Conservation (phyloP, 192 early-diverging fungal genomes). For the Helicostylum pulchrum region DNA sequence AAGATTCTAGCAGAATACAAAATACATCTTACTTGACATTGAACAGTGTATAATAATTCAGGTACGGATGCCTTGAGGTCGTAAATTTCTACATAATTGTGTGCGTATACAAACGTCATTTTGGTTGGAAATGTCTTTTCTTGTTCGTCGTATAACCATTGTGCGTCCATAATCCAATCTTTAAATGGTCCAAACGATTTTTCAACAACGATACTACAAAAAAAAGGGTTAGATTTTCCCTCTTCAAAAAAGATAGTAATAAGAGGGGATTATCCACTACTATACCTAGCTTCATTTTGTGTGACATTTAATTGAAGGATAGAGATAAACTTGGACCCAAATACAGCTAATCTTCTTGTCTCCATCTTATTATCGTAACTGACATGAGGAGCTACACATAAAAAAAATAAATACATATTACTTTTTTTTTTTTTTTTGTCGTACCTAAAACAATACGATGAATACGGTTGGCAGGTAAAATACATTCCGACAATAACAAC, state of each 20-base stretch:
- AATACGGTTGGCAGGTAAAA: slow-evolving; percentile 43
- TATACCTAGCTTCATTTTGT: slow-evolving; percentile 1
- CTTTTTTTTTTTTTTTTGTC: not conserved
- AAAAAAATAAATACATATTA: not conserved
- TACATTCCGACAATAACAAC: slow-evolving; percentile 32
- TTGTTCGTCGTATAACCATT: slow-evolving; percentile 54
- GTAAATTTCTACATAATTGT: slow-evolving; percentile 70
- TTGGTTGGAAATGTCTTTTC: slow-evolving; percentile 22
- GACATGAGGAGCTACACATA: slow-evolving; percentile 9
- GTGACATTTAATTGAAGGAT: slow-evolving; percentile 5
- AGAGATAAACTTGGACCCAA: slow-evolving; percentile 49
- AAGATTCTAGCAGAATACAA: slow-evolving; percentile 74
- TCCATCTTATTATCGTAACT: not conserved
- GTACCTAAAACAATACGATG: slow-evolving; percentile 53
- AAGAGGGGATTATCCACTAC: not conserved
- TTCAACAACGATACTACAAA: slow-evolving; percentile 22
- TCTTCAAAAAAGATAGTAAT: not conserved
- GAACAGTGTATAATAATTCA: slow-evolving; percentile 34
- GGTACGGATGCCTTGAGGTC: slow-evolving; percentile 27
- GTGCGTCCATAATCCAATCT: slow-evolving; percentile 80
- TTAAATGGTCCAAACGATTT: slow-evolving; percentile 42
- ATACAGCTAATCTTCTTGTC: slow-evolving; percentile 33
- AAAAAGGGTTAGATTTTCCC: not conserved
- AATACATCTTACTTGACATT: slow-evolving; percentile 68
- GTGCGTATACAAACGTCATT: slow-evolving; percentile 68